Evolutionary conservation across 306 rosid species (phyloP), one percentile per base, ranked within the genome.

Genomic region (Prunus padus): DNA sequence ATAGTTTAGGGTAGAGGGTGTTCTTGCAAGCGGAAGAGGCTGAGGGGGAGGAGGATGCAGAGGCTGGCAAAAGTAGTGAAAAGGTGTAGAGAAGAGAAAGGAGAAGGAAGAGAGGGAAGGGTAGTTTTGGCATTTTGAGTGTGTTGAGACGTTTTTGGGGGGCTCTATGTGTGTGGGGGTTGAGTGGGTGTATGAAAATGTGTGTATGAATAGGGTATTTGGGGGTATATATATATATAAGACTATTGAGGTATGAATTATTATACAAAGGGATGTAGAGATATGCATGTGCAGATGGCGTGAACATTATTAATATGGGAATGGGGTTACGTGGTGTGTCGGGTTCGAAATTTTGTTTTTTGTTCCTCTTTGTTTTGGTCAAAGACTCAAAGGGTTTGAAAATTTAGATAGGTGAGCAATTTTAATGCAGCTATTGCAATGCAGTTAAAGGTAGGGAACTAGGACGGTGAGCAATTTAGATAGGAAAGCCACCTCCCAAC

Each of bases 1-100:
- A 93, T 15, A 93, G 93, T 77, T 88, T 90, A 2, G 96, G 98
- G 77, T 87, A 90, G 30, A 86, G 52, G 51, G 96, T 87, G 71
- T 82, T 73, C 73, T 84, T 83, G 78, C 98, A 92, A 2, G 85
- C 84, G 12, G 89, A 13, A 0, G 89, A 85, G 8, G 91, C 12
- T 4, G 71, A 11, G 46, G 46, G 8, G 64, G 59, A 14, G 19
- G 78, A 14, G 19, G 26, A 4, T n/a, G 30, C 26, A 52, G 59
- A 0, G 25, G 81, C 19, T 40, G 12, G 19, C 8, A 65, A 8
- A 16, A 30, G 40, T 2, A 15, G 30, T 62, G 42, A 62, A 62
- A 61, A 6, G 44, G 18, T 15, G 56, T 5, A 19, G 44, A 15
- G 12, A 7, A 63, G 46, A 18, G 46, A 31, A 16, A 30, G 4